These are phyloP conservation scores for Schizonepeta tenuifolia DNA, from an alignment of 257 asterid species.

Conservation along the genomic window DNA sequence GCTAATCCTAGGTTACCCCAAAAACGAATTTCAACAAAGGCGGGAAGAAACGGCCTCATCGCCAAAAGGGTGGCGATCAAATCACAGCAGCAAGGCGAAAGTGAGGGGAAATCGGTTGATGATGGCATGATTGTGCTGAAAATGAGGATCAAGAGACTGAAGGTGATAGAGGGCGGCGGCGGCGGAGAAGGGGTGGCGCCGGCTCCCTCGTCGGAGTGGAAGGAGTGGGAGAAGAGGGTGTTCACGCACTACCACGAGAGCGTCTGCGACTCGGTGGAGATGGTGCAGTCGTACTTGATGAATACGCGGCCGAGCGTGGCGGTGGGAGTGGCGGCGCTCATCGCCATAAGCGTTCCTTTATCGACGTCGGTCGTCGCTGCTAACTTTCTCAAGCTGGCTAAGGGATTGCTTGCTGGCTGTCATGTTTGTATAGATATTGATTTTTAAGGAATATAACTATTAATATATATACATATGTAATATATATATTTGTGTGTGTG, in stretches of 20 bases:
- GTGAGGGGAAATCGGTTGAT: conserved; percentile 39
- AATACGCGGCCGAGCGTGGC: conserved; percentile 70
- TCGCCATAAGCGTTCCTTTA: conserved; percentile 47
- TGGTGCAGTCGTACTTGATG: conserved; percentile 59
- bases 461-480: background rate
- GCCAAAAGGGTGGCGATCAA: conserved; percentile 10
- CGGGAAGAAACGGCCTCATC: conserved; percentile 4
- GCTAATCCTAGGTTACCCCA: conserved; percentile 29
- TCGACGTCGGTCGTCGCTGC: conserved; percentile 44
- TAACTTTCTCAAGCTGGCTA: conserved; percentile 42
- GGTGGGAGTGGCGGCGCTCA: conserved; percentile 48
- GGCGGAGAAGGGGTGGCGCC: background rate
- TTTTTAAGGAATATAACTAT: conserved; percentile 30
- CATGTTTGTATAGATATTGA: conserved; percentile 56
- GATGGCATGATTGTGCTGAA: conserved; percentile 59
- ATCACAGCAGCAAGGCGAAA: conserved; percentile 37
- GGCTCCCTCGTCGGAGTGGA: conserved; percentile 47
- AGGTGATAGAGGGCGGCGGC: conserved; percentile 35
- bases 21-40: background rate
- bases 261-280: conserved; percentile 47
- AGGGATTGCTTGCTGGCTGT: conserved; percentile 46
- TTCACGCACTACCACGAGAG: conserved; percentile 50
- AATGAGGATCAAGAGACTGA: conserved; percentile 63
- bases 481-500: too few species aligned
- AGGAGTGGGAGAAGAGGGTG: conserved; percentile 63